Conservation (phyloP, 140 eudicot genomes). For the Stevia rebaudiana region DNA sequence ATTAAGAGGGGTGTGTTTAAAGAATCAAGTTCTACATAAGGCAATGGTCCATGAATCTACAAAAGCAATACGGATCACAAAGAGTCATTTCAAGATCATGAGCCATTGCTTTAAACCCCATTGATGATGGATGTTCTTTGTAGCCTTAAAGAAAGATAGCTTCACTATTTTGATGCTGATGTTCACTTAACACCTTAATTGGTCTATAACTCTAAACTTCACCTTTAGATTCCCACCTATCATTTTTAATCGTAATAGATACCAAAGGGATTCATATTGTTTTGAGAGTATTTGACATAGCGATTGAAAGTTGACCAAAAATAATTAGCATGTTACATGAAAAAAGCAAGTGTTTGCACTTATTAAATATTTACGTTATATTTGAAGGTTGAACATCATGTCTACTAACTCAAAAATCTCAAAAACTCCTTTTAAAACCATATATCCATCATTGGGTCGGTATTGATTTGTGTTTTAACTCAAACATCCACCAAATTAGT, state of each 20-base stretch:
- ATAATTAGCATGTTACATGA: background rate
- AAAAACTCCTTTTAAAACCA: background rate
- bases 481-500: background rate
- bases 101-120: constrained; percentile 32
- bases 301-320: background rate
- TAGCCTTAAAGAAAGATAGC: constrained; percentile 14
- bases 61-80: constrained; percentile 19
- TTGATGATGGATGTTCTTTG: constrained; percentile 33
- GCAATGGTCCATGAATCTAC: constrained; percentile 32
- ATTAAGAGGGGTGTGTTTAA: too few relatives aligned
- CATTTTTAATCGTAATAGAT: background rate
- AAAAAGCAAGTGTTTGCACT: background rate
- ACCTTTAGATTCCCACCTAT: constrained; percentile 17
- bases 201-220: constrained; percentile 18
- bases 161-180: constrained; percentile 35
- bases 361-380: background rate
- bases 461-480: too few relatives aligned
- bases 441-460: too few relatives aligned
- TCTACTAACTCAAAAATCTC: background rate
- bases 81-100: constrained; percentile 29
- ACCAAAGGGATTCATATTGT: background rate
- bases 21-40: constrained; percentile 20
- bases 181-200: constrained; percentile 29
- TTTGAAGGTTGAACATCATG: background rate
- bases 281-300: background rate